A percentile compares a stretch with the other conserved stretches of the same genome.
phyloP scores from a whole-genome alignment of 768 basidiomycete species.

The Suillus subluteus region DNA sequence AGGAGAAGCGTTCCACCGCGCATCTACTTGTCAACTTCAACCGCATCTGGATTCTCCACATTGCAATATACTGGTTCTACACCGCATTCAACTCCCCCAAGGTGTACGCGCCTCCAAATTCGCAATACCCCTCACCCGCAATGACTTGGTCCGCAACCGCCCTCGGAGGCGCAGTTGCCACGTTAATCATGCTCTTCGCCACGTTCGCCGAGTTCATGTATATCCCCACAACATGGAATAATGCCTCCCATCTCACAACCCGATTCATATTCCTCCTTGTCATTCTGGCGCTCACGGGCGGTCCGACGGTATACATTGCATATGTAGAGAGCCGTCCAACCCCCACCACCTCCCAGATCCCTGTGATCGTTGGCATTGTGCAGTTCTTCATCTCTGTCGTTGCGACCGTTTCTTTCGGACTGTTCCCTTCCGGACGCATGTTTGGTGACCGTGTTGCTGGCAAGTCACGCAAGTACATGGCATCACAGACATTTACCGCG shows the following conservation, averaged over 20 bases:
- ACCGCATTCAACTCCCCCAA: constrained; percentile 96
- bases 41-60: constrained; percentile 96
- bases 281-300: constrained; percentile 90
- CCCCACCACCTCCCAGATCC: constrained; percentile 59
- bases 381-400: constrained; percentile 92
- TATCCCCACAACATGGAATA: constrained; percentile 99
- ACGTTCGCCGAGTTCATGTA: constrained; percentile 95
- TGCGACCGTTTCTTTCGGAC: constrained; percentile 80
- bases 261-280: constrained; percentile 90
- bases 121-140: constrained; percentile 70
- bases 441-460: constrained; percentile 98
- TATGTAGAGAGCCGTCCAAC: constrained; percentile 69
- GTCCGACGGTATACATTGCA: constrained; percentile 93
- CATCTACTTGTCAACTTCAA: constrained; percentile 99
- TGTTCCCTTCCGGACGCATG: constrained; percentile 96
- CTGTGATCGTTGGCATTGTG: constrained; percentile 90
- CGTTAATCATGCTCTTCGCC: constrained; percentile 90
- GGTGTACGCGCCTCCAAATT: constrained; percentile 78
- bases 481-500: constrained; percentile 98
- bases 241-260: constrained; percentile 94
- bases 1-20: constrained; percentile 89
- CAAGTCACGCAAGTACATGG: constrained; percentile 97
- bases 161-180: constrained; percentile 94
- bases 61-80: constrained; percentile 95
- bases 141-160: constrained; percentile 97